Percentiles rank a stretch among this genome's conserved stretches.
phyloP scores from a whole-genome alignment of 257 asterid species.

The Verbascum thapsus region DNA sequence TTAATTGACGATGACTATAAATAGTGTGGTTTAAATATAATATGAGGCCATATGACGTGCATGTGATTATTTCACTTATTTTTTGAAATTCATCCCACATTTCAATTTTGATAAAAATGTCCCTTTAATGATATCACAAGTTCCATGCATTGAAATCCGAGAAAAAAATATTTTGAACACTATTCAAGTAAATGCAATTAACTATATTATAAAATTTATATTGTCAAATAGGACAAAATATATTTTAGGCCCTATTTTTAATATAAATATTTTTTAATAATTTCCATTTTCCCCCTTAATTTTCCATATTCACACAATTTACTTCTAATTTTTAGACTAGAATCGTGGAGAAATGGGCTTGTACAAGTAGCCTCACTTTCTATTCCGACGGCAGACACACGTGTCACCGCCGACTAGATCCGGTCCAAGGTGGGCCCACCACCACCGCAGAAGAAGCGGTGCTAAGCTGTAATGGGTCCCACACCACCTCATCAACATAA shows the following conservation, averaged over 20 bases:
- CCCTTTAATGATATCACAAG: conserved; percentile 11
- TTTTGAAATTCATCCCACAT: not conserved
- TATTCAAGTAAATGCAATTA: conserved; percentile 5
- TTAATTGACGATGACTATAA: no score
- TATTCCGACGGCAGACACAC: conserved; percentile 20
- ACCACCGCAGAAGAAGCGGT: conserved; percentile 38
- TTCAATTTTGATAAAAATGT: not conserved
- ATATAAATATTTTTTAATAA: conserved; percentile 1
- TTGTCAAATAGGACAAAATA: not conserved
- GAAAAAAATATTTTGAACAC: not conserved
- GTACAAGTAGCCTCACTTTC: conserved; percentile 29
- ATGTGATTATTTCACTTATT: not conserved
- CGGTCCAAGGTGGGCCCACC: conserved; percentile 34
- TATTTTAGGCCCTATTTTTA: not conserved
- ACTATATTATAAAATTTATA: not conserved
- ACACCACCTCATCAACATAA: conserved; percentile 29
- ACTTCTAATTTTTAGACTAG: not conserved
- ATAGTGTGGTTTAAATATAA: no score
- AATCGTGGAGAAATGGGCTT: conserved; percentile 28
- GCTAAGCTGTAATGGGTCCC: conserved; percentile 42
- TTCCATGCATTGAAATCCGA: not conserved
- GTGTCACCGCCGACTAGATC: conserved; percentile 40
- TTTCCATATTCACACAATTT: not conserved
- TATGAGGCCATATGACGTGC: no score
- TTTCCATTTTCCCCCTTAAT: conserved; percentile 18